Conservation (phyloP, 306 rosid genomes). For the Gynostemma pentaphyllum region DNA sequence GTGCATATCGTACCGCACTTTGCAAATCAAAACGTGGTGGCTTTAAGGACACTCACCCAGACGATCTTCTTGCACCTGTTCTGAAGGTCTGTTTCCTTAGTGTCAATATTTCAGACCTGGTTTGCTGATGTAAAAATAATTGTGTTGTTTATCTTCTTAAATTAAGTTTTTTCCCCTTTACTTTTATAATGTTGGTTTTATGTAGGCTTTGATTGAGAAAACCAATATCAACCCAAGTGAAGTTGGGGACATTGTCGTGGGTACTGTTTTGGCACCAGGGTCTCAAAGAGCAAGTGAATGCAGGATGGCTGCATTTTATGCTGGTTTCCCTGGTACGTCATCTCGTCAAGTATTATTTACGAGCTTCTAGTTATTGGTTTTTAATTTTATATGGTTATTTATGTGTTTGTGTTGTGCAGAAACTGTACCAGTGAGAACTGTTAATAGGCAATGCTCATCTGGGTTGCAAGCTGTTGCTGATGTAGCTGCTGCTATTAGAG, state of each 20-base stretch:
- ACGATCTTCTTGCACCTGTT: conserved; percentile 91
- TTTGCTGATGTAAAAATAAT: not conserved
- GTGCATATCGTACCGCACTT: conserved; percentile 74
- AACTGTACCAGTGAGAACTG: conserved; percentile 83
- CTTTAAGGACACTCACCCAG: conserved; percentile 77
- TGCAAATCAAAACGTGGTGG: conserved; percentile 92
- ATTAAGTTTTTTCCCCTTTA: not conserved
- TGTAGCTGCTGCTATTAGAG: conserved; percentile 90
- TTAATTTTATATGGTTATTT: not conserved
- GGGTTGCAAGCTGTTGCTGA: conserved; percentile 99
- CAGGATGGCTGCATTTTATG: conserved; percentile 99
- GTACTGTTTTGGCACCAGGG: conserved; percentile 80
- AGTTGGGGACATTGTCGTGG: conserved; percentile 93
- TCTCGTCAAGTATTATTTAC: not conserved
- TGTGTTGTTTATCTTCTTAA: not conserved
- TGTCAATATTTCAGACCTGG: not conserved
- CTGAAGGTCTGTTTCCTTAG: conserved; percentile 49
- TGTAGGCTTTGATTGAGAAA: conserved; percentile 68
- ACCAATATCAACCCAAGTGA: conserved; percentile 77
- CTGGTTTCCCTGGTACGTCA: conserved; percentile 85
- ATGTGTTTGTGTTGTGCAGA: conserved; percentile 30
- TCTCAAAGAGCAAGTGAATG: conserved; percentile 94
- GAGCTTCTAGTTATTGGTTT: not conserved
- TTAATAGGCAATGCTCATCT: conserved; percentile 98
- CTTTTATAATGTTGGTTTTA: not conserved